Evolutionary conservation across 1,139 yeast genomes (phyloP).

Genomic region (Taphrina populina): DNA sequence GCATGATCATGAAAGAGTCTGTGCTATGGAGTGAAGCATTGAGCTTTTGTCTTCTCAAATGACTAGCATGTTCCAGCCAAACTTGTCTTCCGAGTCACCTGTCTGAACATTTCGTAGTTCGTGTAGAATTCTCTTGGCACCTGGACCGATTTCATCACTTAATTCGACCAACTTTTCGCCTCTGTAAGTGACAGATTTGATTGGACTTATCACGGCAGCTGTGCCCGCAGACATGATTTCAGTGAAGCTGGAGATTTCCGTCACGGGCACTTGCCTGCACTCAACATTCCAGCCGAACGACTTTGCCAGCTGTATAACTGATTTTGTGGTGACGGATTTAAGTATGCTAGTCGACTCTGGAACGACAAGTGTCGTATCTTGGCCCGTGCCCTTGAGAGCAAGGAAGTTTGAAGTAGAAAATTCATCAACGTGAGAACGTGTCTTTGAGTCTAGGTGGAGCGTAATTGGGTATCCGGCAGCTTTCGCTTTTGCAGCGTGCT

Average conservation of each 20-base stretch:
- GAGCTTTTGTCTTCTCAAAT: too few relatives aligned
- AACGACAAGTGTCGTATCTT: constrained; percentile 21
- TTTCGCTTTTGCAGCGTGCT: constrained; percentile 29
- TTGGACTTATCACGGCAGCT: constrained; percentile 33
- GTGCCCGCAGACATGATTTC: constrained; percentile 34
- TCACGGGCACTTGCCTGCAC: constrained; percentile 27
- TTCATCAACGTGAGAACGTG: constrained; percentile 33
- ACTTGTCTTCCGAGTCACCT: constrained; percentile 20
- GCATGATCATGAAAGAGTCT: too few relatives aligned
- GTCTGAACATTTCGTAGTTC: constrained; percentile 22
- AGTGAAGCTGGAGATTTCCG: constrained; percentile 22
- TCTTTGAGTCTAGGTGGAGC: constrained; percentile 34
- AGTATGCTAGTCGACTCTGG: constrained; percentile 34
- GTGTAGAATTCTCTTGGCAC: constrained; percentile 5
- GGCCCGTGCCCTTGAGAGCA: constrained; percentile 26
- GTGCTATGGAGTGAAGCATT: too few relatives aligned
- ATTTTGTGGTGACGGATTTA: constrained; percentile 34
- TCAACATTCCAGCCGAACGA: constrained; percentile 34
- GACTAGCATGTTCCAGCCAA: constrained; percentile 27
- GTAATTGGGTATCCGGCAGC: constrained; percentile 31
- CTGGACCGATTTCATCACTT: constrained; percentile 27
- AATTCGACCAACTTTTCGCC: constrained; percentile 26
- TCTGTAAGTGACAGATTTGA: constrained; percentile 26
- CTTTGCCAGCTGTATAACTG: constrained; percentile 31
- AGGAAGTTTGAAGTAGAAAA: constrained; percentile 34